Evolutionary conservation across 148 eudicot species (phyloP), one percentile per base, ranked within the genome.

Genomic region (Arbutus unedo): DNA sequence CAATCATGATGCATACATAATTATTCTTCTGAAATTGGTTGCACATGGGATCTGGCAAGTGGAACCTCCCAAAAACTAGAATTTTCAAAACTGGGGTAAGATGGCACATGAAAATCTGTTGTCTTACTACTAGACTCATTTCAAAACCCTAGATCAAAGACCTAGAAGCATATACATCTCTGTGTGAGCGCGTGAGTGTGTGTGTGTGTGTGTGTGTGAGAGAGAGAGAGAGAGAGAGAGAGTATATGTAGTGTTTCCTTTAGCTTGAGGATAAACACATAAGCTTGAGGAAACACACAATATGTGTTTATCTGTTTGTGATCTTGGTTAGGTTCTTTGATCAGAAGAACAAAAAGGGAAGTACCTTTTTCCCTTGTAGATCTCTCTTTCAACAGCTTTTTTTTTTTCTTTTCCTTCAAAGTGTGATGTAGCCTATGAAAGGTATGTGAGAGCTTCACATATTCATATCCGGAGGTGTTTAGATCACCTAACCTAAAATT

Each of bases 401-500:
- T 2, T 54, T 13, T 18, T 7, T 0, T 41, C 41, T 56, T 44
- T 41, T 57, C 44, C 81, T 77, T 43, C 70, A 78, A n/a, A 10
- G 38, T 78, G 21, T 57, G 68, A 11, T 41, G 19, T 54, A 38
- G 31, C 67, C 53, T 18, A 38, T 14, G 21, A 53, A 76, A 18
- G 59, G 51, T n/a, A 5, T 31, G 31, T 53, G 47, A 25, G 38
- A 25, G 81, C 81, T 59, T 78, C 81, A 78, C 51, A 57, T 23
- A 56, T 78, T 56, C 50, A 78, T 78, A 48, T 55, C 23, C 38
- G 21, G 59, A 49, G 15, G 50, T 49, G 8, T 25, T 66, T 25
- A 4, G 51, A 50, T 54, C 57, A 31, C 44, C 66, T 67, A 82
- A 89, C 91, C 92, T 91, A 91, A 87, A 19, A 23, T 88, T 87